Evolutionary conservation across 2,329 filamentous ascomycete species (phyloP), one percentile per base, ranked within the genome.

Genomic region (Sphaceloma murrayae): DNA sequence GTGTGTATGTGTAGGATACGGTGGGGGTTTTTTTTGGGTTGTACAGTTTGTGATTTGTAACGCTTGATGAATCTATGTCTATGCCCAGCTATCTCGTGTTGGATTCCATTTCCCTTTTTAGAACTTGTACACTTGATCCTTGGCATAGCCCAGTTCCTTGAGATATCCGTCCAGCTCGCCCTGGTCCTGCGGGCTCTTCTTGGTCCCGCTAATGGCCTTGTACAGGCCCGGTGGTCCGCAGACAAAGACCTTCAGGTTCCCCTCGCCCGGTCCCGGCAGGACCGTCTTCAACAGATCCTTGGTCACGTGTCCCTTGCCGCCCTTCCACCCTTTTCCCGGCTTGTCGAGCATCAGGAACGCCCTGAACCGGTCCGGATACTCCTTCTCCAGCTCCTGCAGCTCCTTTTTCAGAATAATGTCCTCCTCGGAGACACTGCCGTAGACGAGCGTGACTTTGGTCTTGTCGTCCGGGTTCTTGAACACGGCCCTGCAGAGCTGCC

Each of bases 91-190:
- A n/a, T n/a, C n/a, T n/a, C n/a, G n/a, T n/a, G n/a, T n/a, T n/a
- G n/a, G n/a, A n/a, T 26, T 18, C 34, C 34, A 5, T 21, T 11
- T 10, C 17, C 4, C 34, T 22, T 14, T 54, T 53, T 78, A 94
- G 59, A 94, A 94, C 75, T 96, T 96, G 73, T 85, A 94, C 26
- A 96, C 88, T 70, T 96, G 91, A 48, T 96, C 85, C 72, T 85
- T 78, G 53, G 59, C 71, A 67, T 86, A 87, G 31, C 87, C 87
- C 27, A 95, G 71, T 57, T 94, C 85, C 69, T 86, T 82, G 52
- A 98, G 70, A 52, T 80, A 70, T 51, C 85, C 91, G 6, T 70
- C 70, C 53, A 98, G 73, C 68, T 96, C 89, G 54, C 91, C 91
- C 70, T 98, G 91, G 63, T 98, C 87, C 57, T 77, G 73, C n/a